Evolutionary conservation across 1,139 yeast species (phyloP).

Genomic region (Lodderomyces theae): DNA sequence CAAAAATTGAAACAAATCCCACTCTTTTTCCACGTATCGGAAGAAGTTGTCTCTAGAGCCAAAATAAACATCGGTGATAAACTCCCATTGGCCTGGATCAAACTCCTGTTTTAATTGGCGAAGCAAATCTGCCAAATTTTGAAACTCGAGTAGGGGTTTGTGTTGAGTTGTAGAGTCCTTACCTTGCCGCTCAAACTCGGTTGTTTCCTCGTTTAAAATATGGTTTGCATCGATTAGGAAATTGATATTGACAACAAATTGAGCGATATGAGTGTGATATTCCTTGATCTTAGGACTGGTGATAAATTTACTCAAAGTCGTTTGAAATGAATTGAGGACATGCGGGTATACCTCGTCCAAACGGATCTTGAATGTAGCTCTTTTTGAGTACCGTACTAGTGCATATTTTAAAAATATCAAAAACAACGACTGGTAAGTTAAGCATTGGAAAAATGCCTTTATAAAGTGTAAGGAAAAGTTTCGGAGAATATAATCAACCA

Average conservation of each 20-base stretch:
- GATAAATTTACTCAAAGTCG: slow-evolving; percentile 10
- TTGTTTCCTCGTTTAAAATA: slow-evolving; percentile 7
- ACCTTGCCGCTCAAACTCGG: too few species aligned
- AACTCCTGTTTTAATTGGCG: slow-evolving; percentile 13
- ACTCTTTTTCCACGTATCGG: slow-evolving; percentile 25
- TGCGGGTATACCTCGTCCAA: slow-evolving; percentile 10
- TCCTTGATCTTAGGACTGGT: slow-evolving; percentile 5
- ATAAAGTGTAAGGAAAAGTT: slow-evolving; percentile 15
- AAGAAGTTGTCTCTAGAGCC: slow-evolving; percentile 31
- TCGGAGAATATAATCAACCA: slow-evolving; percentile 4
- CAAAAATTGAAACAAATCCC: slow-evolving; percentile 28
- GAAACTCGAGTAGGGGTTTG: slow-evolving; percentile 3
- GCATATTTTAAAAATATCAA: slow-evolving; percentile 15
- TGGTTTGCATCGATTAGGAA: slow-evolving; percentile 13
- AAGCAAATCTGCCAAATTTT: slow-evolving; percentile 12
- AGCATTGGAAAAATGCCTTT: slow-evolving; percentile 20
- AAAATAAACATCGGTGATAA: slow-evolving; percentile 24
- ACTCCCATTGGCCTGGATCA: slow-evolving; percentile 14
- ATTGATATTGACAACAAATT: slow-evolving; percentile 11
- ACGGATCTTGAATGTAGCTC: slow-evolving; percentile 8
- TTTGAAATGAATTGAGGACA: slow-evolving; percentile 10
- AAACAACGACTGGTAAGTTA: slow-evolving; percentile 25
- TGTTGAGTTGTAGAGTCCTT: too few species aligned
- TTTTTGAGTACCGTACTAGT: slow-evolving; percentile 18
- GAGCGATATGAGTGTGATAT: neutral